Evolutionary conservation across 108 stramenopile species (phyloP).

Genomic region (Asterionellopsis glacialis): DNA sequence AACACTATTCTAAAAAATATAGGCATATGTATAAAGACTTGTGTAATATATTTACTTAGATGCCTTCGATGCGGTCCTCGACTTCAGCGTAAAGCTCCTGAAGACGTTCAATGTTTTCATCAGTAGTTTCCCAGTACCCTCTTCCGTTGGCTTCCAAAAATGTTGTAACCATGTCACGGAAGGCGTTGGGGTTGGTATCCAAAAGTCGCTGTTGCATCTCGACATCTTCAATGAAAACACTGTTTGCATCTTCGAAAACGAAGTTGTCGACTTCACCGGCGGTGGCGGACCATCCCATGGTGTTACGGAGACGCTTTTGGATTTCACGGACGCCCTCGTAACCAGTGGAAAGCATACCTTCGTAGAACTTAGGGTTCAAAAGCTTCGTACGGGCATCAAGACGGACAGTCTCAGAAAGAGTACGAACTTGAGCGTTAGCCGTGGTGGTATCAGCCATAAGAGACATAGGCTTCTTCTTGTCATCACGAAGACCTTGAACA

Average conservation of each 20-base stretch:
- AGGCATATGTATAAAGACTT: too few relatives aligned
- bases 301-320: slow-evolving; percentile 96
- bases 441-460: slow-evolving; percentile 98
- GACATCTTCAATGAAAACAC: slow-evolving; percentile 91
- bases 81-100: slow-evolving; percentile 97
- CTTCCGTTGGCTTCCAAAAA: slow-evolving; percentile 96
- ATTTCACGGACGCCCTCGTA: slow-evolving; percentile 97
- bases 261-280: slow-evolving; percentile 98
- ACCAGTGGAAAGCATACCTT: slow-evolving; percentile 95
- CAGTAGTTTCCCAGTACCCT: slow-evolving; percentile 92
- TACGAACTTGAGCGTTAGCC: slow-evolving; percentile 94
- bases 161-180: slow-evolving; percentile 96
- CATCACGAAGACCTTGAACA: slow-evolving; percentile 91
- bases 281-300: slow-evolving; percentile 97
- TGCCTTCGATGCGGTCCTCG: slow-evolving; percentile 95
- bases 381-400: slow-evolving; percentile 97
- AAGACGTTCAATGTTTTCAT: slow-evolving; percentile 93
- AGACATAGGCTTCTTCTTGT: slow-evolving; percentile 93
- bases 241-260: slow-evolving; percentile 97
- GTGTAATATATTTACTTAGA: slow-evolving; percentile 39
- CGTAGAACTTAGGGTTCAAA: slow-evolving; percentile 97
- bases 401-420: slow-evolving; percentile 92
- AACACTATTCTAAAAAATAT: too few relatives aligned
- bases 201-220: slow-evolving; percentile 93
- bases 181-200: slow-evolving; percentile 94